These are phyloP conservation scores for Curvularia spicifera DNA, from an alignment of 2,329 filamentous ascomycete species.

Conservation along the genomic window DNA sequence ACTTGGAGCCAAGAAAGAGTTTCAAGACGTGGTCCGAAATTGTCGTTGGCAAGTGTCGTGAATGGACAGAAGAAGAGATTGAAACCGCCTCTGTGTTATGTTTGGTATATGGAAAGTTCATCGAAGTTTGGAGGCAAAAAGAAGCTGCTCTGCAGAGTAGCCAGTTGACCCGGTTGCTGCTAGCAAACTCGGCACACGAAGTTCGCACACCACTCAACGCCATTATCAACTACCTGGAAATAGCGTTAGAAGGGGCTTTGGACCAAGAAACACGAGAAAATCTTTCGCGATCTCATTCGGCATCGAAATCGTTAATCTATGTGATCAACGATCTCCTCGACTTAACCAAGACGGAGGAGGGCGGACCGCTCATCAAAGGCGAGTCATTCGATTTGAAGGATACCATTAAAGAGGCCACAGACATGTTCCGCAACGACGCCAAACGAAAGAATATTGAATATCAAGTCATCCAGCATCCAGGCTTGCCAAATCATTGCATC, in stretches of 20 bases:
- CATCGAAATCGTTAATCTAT: conserved; percentile 90
- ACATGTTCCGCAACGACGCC: conserved; percentile 75
- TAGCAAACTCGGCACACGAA: conserved; percentile 91
- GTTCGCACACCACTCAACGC: conserved; percentile 90
- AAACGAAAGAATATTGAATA: conserved; percentile 77
- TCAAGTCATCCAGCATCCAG: conserved; percentile 69
- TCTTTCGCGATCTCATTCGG: conserved; percentile 81
- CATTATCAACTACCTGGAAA: conserved; percentile 94
- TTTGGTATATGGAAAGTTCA: conserved; percentile 87
- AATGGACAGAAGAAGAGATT: conserved; percentile 88
- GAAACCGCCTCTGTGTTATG: conserved; percentile 89
- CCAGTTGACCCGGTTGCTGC: conserved; percentile 75
- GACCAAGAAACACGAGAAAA: conserved; percentile 87
- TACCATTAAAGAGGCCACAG: conserved; percentile 78
- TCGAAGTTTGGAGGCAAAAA: conserved; percentile 91
- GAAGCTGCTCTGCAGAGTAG: conserved; percentile 83
- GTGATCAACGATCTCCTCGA: conserved; percentile 93
- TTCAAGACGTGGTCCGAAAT: conserved; percentile 84
- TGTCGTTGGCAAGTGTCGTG: conserved; percentile 79
- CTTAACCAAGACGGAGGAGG: conserved; percentile 85
- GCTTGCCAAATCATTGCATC: conserved; percentile 72
- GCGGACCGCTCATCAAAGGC: conserved; percentile 77
- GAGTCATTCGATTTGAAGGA: conserved; percentile 75
- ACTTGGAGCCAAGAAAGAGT: conserved; percentile 77
- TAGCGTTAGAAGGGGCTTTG: conserved; percentile 80